Percentiles rank a stretch among this genome's conserved stretches.
phyloP scores from a whole-genome alignment of 2,329 filamentous ascomycete species.

The Fusarium sp. region DNA sequence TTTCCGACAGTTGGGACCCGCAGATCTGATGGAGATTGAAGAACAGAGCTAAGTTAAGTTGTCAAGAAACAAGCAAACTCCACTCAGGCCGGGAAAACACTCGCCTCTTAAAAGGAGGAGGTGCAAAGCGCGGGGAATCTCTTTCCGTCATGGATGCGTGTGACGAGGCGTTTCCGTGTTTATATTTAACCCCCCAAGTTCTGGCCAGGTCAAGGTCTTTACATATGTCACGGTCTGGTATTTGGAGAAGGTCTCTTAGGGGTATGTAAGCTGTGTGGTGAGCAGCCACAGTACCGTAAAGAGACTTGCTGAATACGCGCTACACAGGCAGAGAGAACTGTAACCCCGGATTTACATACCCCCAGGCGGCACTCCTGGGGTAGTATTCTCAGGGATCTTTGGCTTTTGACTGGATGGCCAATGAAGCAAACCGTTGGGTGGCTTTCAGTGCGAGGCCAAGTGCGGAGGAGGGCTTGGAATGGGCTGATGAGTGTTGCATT shows the following conservation, averaged over 20 bases:
- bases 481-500: constrained; percentile 40
- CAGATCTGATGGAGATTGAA: constrained; percentile 14
- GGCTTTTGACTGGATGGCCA: constrained; percentile 26
- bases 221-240: constrained; percentile 26
- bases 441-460: constrained; percentile 25
- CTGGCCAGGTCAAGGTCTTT: background rate
- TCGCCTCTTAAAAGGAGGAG: constrained; percentile 27
- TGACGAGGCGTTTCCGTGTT: constrained; percentile 12
- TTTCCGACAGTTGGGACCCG: constrained; percentile 1
- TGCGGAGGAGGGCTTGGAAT: constrained; percentile 33
- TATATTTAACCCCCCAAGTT: background rate
- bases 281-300: constrained; percentile 24
- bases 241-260: constrained; percentile 24
- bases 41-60: constrained; percentile 21
- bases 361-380: constrained; percentile 28
- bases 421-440: constrained; percentile 1
- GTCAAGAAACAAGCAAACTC: constrained; percentile 16
- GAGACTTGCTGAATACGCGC: constrained; percentile 27
- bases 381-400: constrained; percentile 22
- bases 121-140: constrained; percentile 33
- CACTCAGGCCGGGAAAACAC: constrained; percentile 9
- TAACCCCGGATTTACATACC: constrained; percentile 33
- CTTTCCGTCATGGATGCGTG: constrained; percentile 39
- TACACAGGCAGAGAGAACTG: background rate
- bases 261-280: background rate